phyloP scores from a whole-genome alignment of 164 flowering plant genomes.

The Nelumbo lutea region DNA sequence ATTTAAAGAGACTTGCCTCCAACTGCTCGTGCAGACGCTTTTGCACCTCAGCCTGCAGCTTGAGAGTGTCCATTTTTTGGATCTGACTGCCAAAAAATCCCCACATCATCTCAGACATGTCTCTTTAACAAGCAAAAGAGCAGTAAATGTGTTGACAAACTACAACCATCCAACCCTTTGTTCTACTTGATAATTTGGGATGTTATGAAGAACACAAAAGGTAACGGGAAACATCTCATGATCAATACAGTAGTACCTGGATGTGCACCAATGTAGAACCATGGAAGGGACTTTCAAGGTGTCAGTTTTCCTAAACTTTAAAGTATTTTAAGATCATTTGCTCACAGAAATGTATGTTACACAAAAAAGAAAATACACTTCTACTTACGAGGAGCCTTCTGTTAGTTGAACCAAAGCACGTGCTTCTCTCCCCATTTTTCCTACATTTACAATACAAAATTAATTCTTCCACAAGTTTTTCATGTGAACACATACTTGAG shows the following conservation, averaged over 20 bases:
- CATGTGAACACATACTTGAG: background rate
- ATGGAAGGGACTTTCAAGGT: background rate
- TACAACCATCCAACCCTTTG: background rate
- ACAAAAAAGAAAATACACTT: constrained; percentile 8
- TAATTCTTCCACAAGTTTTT: background rate
- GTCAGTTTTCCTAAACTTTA: background rate
- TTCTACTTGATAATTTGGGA: no score
- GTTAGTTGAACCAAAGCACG: constrained; percentile 41
- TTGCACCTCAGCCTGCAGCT: constrained; percentile 91
- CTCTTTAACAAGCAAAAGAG: background rate
- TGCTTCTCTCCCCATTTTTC: constrained; percentile 73
- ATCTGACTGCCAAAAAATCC: constrained; percentile 47
- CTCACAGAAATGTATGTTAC: background rate
- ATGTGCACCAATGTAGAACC: background rate
- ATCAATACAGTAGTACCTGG: background rate
- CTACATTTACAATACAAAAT: constrained; percentile 23
- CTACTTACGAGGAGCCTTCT: constrained; percentile 84
- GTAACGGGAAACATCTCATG: background rate
- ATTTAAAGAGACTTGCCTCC: constrained; percentile 47
- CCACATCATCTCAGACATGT: background rate
- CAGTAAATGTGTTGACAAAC: background rate
- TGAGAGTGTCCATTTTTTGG: constrained; percentile 84
- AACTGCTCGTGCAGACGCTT: constrained; percentile 90
- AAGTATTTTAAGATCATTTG: background rate
- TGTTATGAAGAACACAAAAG: no score